Conservation (phyloP, 1,139 yeast genomes). For the Lodderomyces theae region DNA sequence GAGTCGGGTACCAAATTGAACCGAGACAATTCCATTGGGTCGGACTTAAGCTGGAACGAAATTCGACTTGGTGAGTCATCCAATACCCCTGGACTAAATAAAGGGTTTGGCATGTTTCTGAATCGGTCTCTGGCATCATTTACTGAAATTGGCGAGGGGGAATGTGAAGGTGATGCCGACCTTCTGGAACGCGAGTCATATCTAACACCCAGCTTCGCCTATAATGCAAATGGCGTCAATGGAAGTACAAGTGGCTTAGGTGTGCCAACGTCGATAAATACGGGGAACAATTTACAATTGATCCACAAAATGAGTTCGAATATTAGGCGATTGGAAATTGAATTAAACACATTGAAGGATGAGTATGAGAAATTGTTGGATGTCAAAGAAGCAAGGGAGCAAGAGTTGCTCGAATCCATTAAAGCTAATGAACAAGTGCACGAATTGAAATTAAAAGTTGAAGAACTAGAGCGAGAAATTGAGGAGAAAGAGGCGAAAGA, state of each 20-base stretch:
- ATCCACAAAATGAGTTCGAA: conserved; percentile 72
- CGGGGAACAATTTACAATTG: conserved; percentile 48
- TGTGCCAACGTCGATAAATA: conserved; percentile 10
- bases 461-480: conserved; percentile 34
- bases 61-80: conserved; percentile 37
- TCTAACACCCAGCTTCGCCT: conserved; percentile 2
- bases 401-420: conserved; percentile 50
- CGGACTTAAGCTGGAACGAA: conserved; percentile 19
- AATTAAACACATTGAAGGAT: conserved; percentile 61
- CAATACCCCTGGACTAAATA: conserved; percentile 25
- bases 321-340: conserved; percentile 77
- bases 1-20: conserved; percentile 16
- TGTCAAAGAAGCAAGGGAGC: conserved; percentile 67
- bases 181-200: conserved; percentile 11
- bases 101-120: conserved; percentile 16
- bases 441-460: conserved; percentile 33
- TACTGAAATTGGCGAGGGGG: conserved; percentile 21
- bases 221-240: not conserved
- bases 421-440: conserved; percentile 51
- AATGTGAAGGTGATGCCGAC: conserved; percentile 18
- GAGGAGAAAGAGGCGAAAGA: conserved; percentile 41
- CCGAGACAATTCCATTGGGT: conserved; percentile 11
- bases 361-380: conserved; percentile 52
- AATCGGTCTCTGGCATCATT: conserved; percentile 22
- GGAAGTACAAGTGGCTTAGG: conserved; percentile 6